A percentile compares a stretch with the other conserved stretches of the same genome.
Conservation (phyloP, 768 basidiomycete species). For the Naganishia onofrii region DNA sequence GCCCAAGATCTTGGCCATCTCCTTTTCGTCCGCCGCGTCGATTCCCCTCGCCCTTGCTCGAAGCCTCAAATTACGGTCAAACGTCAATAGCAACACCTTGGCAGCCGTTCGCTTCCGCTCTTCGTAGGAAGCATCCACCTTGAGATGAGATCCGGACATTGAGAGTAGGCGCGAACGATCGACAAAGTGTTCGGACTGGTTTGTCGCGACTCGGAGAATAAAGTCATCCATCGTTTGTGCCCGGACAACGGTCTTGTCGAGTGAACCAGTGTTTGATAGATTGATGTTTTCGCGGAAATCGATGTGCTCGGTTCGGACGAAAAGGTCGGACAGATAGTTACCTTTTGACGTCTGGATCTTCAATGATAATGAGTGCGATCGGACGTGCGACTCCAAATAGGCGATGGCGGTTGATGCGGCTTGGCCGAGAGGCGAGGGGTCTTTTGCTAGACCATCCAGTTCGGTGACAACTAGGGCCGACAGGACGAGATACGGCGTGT, state of each 20-base stretch:
- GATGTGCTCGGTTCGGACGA: slow-evolving; percentile 76
- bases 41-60: slow-evolving; percentile 85
- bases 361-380: slow-evolving; percentile 69
- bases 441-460: slow-evolving; percentile 78
- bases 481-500: background rate
- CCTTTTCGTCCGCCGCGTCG: slow-evolving; percentile 79
- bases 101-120: slow-evolving; percentile 55
- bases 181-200: slow-evolving; percentile 90
- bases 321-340: slow-evolving; percentile 82
- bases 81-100: slow-evolving; percentile 82
- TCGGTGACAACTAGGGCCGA: slow-evolving; percentile 74
- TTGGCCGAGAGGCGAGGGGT: slow-evolving; percentile 64
- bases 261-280: background rate
- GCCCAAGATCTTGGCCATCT: slow-evolving; percentile 67
- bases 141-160: slow-evolving; percentile 39
- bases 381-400: slow-evolving; percentile 73
- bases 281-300: slow-evolving; percentile 57
- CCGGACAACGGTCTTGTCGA: slow-evolving; percentile 51
- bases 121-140: slow-evolving; percentile 39
- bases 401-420: slow-evolving; percentile 70
- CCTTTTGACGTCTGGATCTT: slow-evolving; percentile 95
- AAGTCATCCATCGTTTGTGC: slow-evolving; percentile 90
- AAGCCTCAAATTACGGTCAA: slow-evolving; percentile 89
- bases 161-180: slow-evolving; percentile 75
- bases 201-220: slow-evolving; percentile 84